Percentiles rank a stretch among this genome's conserved stretches.
Conservation (phyloP, 108 stramenopile genomes). For the Conticribra guillardii region DNA sequence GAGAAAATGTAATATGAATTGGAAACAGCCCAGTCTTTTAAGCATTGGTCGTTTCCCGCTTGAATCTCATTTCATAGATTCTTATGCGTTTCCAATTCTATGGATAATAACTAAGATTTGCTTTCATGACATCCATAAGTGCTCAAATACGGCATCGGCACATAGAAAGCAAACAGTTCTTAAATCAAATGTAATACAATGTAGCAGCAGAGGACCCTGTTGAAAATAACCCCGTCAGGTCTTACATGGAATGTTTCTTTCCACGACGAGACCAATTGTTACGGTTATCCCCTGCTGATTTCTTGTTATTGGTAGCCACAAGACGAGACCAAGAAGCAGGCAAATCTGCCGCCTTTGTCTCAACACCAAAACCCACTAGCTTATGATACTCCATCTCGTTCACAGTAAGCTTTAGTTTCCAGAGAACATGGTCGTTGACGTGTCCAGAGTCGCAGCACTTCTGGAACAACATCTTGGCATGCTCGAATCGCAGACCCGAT, state of each 20-base stretch:
- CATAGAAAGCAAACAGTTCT: constrained; percentile 8
- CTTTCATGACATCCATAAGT: constrained; percentile 6
- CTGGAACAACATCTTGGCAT: constrained; percentile 75
- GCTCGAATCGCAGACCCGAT: constrained; percentile 48
- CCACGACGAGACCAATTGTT: constrained; percentile 52
- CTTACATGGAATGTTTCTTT: constrained; percentile 35
- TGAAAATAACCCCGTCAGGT: constrained; percentile 13
- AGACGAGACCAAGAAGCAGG: constrained; percentile 75
- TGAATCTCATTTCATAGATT: constrained; percentile 46
- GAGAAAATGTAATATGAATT: constrained; percentile 55
- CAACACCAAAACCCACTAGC: constrained; percentile 64
- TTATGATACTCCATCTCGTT: constrained; percentile 74
- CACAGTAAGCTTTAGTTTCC: constrained; percentile 83
- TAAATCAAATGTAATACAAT: constrained; percentile 31
- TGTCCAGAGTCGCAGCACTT: constrained; percentile 80
- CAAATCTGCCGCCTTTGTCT: constrained; percentile 60
- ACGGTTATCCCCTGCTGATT: constrained; percentile 42
- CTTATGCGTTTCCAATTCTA: constrained; percentile 53
- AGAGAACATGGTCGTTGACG: constrained; percentile 87
- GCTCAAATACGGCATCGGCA: constrained; percentile 14
- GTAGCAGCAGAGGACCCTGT: constrained; percentile 34
- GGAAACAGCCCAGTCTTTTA: constrained; percentile 48
- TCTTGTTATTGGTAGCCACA: constrained; percentile 39
- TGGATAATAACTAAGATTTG: constrained; percentile 36
- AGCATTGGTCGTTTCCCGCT: constrained; percentile 50